These are phyloP conservation scores for Epichloe aotearoae DNA, from an alignment of 2,329 filamentous ascomycete species.

Conservation along the genomic window DNA sequence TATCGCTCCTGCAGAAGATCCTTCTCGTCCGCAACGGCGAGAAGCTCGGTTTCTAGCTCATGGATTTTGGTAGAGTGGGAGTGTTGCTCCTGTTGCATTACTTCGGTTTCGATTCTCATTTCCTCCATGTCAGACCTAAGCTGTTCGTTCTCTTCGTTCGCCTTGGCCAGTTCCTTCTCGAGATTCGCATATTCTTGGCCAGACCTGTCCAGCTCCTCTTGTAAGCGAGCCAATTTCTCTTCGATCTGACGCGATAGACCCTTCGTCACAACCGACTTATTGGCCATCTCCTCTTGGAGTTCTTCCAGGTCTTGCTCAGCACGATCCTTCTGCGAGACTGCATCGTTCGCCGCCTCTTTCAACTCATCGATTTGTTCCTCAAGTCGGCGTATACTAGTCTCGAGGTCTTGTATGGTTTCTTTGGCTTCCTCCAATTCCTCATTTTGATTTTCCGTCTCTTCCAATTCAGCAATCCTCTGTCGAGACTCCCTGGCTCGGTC, in stretches of 20 bases:
- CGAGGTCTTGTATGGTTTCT: conserved; percentile 45
- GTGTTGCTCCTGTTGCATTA: conserved; percentile 16
- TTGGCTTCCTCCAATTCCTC: conserved; percentile 43
- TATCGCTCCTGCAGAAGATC: conserved; percentile 55
- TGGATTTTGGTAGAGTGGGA: conserved; percentile 37
- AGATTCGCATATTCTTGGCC: conserved; percentile 36
- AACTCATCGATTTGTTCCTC: conserved; percentile 42
- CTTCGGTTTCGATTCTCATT: conserved; percentile 20
- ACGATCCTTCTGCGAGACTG: conserved; percentile 38
- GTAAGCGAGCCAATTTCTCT: conserved; percentile 52
- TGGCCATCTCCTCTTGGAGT: conserved; percentile 63
- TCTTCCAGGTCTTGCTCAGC: conserved; percentile 49
- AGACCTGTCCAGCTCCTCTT: conserved; percentile 48
- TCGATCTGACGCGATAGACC: conserved; percentile 63
- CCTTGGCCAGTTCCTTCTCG: conserved; percentile 35
- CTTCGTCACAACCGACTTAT: conserved; percentile 66
- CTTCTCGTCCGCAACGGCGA: conserved; percentile 50
- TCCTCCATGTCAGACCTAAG: conserved; percentile 32
- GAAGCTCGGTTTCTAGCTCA: conserved; percentile 45
- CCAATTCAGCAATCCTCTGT: conserved; percentile 37
- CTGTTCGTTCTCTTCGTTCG: conserved; percentile 32
- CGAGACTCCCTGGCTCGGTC: conserved; percentile 47
- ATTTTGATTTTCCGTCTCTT: conserved; percentile 38
- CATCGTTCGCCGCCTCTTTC: conserved; percentile 40
- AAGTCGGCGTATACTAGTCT: conserved; percentile 38